These are phyloP conservation scores for Podila horticola DNA, from an alignment of 192 early-diverging fungal genomes.

Conservation along the genomic window DNA sequence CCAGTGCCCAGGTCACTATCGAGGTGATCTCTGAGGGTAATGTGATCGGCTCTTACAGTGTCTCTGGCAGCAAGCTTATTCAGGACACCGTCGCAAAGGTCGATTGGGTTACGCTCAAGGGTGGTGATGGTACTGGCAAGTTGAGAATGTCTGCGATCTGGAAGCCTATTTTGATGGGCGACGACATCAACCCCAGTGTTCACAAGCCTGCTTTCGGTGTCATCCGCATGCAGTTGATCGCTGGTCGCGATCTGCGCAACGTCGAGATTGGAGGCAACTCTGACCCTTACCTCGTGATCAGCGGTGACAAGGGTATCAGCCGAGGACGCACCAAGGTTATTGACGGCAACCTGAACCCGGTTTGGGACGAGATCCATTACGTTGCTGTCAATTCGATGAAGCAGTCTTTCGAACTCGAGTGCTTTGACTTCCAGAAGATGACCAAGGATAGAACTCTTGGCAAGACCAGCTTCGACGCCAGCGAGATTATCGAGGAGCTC, in stretches of 20 bases:
- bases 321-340: conserved; percentile 84
- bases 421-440: conserved; percentile 91
- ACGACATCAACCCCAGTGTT: conserved; percentile 60
- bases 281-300: conserved; percentile 89
- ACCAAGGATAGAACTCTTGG: conserved; percentile 90
- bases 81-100: conserved; percentile 52
- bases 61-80: conserved; percentile 20
- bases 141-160: conserved; percentile 62
- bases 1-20: conserved; percentile 66
- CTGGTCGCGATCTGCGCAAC: conserved; percentile 83
- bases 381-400: conserved; percentile 81
- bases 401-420: conserved; percentile 80
- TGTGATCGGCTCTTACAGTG: conserved; percentile 40
- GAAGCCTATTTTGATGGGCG: conserved; percentile 84
- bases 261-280: conserved; percentile 89
- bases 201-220: conserved; percentile 78
- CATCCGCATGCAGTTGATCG: conserved; percentile 78
- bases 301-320: conserved; percentile 53
- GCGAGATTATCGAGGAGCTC: conserved; percentile 66
- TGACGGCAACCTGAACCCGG: conserved; percentile 85
- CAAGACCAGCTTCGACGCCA: conserved; percentile 67
- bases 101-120: conserved; percentile 53
- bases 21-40: conserved; percentile 64
- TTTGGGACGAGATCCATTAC: conserved; percentile 93
- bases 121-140: conserved; percentile 51